Conservation (phyloP, 2,329 filamentous ascomycete species). For the Coniochaeta sp. region DNA sequence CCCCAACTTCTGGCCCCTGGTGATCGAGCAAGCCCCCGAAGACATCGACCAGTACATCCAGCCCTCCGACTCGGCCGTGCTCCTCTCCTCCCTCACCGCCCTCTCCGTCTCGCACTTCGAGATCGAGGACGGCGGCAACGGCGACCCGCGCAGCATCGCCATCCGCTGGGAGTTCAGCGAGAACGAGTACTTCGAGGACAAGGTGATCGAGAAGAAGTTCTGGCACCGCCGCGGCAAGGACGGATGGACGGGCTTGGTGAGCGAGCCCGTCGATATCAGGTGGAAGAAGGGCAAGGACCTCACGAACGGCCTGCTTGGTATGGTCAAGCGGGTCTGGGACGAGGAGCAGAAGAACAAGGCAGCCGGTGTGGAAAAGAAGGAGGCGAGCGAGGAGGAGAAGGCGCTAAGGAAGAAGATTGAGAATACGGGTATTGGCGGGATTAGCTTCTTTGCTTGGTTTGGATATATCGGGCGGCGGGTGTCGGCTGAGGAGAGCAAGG, state of each 20-base stretch:
- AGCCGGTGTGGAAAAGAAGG: conserved; percentile 26
- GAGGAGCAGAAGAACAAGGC: conserved; percentile 43
- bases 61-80: conserved; percentile 67
- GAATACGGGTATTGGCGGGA: conserved; percentile 52
- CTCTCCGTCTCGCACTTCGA: conserved; percentile 77
- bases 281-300: conserved; percentile 85
- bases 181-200: conserved; percentile 78
- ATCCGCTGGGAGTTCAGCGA: conserved; percentile 72
- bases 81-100: conserved; percentile 60
- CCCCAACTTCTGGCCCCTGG: conserved; percentile 88
- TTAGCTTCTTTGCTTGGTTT: conserved; percentile 88
- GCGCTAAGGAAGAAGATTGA: conserved; percentile 48
- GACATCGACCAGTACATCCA: conserved; percentile 87
- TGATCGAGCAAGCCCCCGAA: conserved; percentile 77
- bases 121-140: conserved; percentile 52
- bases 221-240: conserved; percentile 68
- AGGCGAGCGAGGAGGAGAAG: conserved; percentile 33
- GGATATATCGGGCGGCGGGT: conserved; percentile 68
- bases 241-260: conserved; percentile 71
- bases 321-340: conserved; percentile 63
- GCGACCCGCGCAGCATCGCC: conserved; percentile 73
- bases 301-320: conserved; percentile 71
- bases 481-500: conserved; percentile 62
- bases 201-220: conserved; percentile 82
- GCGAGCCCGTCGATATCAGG: conserved; percentile 78